Base-by-base conservation (phyloP, 2,329 filamentous ascomycete species). In the Colletotrichum tropicale region DNA sequence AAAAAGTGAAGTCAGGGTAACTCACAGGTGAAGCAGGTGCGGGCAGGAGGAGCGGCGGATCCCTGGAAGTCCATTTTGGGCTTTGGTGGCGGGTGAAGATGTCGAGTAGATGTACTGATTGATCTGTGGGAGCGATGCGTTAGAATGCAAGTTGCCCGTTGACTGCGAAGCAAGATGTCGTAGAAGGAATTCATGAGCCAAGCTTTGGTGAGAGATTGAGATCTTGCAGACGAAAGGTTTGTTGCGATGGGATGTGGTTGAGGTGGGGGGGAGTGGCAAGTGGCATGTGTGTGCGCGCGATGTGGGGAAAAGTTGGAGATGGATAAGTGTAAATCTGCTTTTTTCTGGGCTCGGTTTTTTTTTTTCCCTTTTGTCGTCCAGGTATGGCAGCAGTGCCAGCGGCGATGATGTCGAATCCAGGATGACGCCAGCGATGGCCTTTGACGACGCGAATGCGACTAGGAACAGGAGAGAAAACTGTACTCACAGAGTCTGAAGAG, bases 1-100 rank as follows among this genome's bases (percentile, higher is more conserved):
- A 48, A 52, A 55, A 28, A 60, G 32, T 30, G 65, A 73, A 36
- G 21, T 74, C 71, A 76, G 70, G 74, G 65, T 64, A 78, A 89
- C 87, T 85, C 82, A 89, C 87, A 89, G 81, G 87, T 89, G 84
- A 88, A 89, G 85, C 87, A 89, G 78, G 84, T 85, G 78, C 87
- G 86, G 74, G 80, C 82, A 65, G 77, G 77, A 43, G 75, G 67
- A 56, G 76, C 70, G 65, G 76, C 78, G 78, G 78, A 79, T 76
- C 76, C 78, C 72, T 77, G 76, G 79, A 75, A 84, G 77, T 86
- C 84, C 84, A 86, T 86, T 69, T 76, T 82, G 77, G 70, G 75
- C 71, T 68, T 73, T 67, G 34, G 30, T 62, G 68, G 12, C 12
- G 77, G 67, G 72, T 65, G n/a, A 61, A 30, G 58, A 32, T 61